Evolutionary conservation across 352 stramenopile species (phyloP).

Genomic region (Globisporangium emineosum): DNA sequence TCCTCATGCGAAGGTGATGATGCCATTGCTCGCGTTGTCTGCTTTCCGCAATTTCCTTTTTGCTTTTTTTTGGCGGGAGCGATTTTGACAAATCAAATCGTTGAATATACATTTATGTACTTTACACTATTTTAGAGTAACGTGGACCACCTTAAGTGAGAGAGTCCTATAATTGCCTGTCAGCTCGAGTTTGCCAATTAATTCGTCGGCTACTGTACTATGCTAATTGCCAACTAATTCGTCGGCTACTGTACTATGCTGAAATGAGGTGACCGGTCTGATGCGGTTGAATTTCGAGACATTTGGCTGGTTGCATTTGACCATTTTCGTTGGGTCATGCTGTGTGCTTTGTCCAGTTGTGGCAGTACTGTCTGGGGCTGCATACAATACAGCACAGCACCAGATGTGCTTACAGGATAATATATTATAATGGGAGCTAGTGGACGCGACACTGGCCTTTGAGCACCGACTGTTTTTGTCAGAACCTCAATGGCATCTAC

Average conservation of each 20-base stretch:
- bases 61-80: conserved; percentile 4
- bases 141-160: not conserved
- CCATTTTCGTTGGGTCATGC: too few species aligned
- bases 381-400: not conserved
- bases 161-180: not conserved
- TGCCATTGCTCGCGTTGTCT: too few species aligned
- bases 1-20: not conserved
- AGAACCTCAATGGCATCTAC: not conserved
- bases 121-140: not conserved
- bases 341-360: too few species aligned
- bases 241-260: too few species aligned
- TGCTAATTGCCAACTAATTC: too few species aligned
- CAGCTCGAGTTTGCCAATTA: not conserved
- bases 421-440: not conserved
- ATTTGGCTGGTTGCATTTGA: too few species aligned
- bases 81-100: not conserved
- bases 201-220: not conserved
- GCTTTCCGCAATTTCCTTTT: conserved; percentile 4
- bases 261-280: too few species aligned
- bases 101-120: not conserved
- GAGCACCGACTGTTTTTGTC: not conserved
- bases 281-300: too few species aligned
- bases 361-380: too few species aligned
- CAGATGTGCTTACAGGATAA: not conserved
- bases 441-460: not conserved